These are phyloP conservation scores for Carex myosuroides DNA, from an alignment of 176 grass and related monocot species.

Conservation along the genomic window DNA sequence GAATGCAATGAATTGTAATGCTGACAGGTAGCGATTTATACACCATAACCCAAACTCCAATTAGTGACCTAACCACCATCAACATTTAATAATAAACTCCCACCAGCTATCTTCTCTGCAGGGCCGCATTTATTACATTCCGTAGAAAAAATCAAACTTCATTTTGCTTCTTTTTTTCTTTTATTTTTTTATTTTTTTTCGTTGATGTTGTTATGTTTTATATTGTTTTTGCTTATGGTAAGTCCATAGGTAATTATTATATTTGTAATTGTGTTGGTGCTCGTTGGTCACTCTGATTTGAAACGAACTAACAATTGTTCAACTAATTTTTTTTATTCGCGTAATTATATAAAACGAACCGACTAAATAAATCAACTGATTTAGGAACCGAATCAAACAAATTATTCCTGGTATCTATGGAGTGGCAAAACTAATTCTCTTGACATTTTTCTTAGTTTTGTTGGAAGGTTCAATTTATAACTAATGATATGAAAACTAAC, in stretches of 20 bases:
- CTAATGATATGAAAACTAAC: too few relatives aligned
- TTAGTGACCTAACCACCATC: background rate
- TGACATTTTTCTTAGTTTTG: too few relatives aligned
- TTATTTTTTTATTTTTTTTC: background rate
- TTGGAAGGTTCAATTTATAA: too few relatives aligned
- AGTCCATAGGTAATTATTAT: too few relatives aligned
- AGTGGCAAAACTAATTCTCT: too few relatives aligned
- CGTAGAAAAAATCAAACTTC: background rate
- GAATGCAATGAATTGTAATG: background rate
- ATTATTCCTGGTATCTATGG: too few relatives aligned
- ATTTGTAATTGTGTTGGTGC: too few relatives aligned
- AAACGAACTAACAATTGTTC: background rate
- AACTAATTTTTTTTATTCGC: background rate
- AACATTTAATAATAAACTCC: background rate
- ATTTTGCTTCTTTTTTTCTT: background rate
- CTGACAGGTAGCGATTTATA: background rate
- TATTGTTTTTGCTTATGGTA: too few relatives aligned
- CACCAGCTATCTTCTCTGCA: conserved; percentile 5
- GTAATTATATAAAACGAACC: background rate
- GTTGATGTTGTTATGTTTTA: background rate
- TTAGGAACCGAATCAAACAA: too few relatives aligned
- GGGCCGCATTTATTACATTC: background rate
- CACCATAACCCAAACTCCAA: background rate
- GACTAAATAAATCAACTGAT: background rate
- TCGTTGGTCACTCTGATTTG: background rate